Evolutionary conservation across 176 grass and related monocot species (phyloP), one percentile per base, ranked within the genome.

Genomic region (Pontederia crassipes): DNA sequence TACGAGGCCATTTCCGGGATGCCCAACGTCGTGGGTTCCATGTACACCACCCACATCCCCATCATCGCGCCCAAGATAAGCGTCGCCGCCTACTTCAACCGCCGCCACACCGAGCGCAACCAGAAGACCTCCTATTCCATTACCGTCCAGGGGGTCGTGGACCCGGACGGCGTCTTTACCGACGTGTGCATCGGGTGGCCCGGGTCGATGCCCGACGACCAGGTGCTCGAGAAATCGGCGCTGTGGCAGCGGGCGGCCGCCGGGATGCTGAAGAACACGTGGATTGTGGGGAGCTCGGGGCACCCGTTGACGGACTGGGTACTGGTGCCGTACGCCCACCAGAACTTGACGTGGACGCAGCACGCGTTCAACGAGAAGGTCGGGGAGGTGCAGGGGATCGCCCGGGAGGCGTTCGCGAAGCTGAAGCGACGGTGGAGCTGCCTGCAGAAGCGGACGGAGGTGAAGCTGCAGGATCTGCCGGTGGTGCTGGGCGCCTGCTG

Each of bases 61-160:
- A 96, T 96, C 78, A 96, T 96, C 73, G 92, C 92, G 20, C 92
- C 92, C 57, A 96, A 96, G 63, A 88, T 96, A 60, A 84, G 75
- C 15, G 92, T 96, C 12, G 78, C 92, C 4, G 83, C 81, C 12
- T 96, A 88, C 78, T 96, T 96, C 92, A 96, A 96, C 75, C 78
- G 86, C 5, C 81, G 87, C 3, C 92, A 96, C 80, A 96, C 92
- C 2, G 92, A 96, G 78, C 80, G 92, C 49, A 96, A 96, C 75
- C 87, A 96, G 76, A 96, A 90, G 81, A 96, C 87, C 9, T 96
- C 92, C 68, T 96, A 96, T 65, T 96, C 92, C 17, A 96, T 96
- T 75, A 90, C 92, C 32, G 77, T 96, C 9, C 87, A 96, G 65
- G 83, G 91, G 6, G 92, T 96, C 12, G 92, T 85, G 2, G 70